Conservation (phyloP, 2,329 filamentous ascomycete species). For the Apiospora aurea region DNA sequence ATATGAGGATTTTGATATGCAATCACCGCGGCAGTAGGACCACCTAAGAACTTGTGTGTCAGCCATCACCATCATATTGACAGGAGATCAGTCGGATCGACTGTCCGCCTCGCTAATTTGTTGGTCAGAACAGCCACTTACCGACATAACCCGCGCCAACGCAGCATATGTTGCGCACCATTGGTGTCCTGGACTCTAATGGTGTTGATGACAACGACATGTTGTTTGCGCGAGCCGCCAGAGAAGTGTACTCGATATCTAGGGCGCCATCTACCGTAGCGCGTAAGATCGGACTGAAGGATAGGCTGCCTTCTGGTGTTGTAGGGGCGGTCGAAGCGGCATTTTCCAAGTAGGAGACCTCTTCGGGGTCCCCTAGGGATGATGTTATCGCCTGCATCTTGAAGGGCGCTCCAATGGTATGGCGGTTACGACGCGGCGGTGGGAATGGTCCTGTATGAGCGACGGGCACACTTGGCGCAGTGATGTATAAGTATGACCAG, state of each 20-base stretch:
- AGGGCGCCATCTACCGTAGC: slow-evolving; percentile 34
- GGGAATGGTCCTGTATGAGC: too few species aligned
- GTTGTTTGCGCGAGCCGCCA: slow-evolving; percentile 28
- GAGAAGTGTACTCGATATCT: slow-evolving; percentile 29
- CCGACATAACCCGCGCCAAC: slow-evolving; percentile 50
- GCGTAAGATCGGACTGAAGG: slow-evolving; percentile 50
- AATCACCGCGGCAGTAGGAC: slow-evolving; percentile 77
- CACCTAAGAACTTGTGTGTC: slow-evolving; percentile 54
- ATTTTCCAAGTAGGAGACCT: slow-evolving; percentile 38
- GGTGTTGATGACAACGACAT: slow-evolving; percentile 30
- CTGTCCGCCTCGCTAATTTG: background rate
- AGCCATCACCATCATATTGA: background rate
- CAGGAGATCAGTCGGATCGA: background rate
- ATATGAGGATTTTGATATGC: slow-evolving; percentile 76
- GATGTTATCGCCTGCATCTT: slow-evolving; percentile 35
- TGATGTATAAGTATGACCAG: background rate
- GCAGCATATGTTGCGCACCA: slow-evolving; percentile 47
- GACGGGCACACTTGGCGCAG: background rate
- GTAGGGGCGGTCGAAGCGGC: slow-evolving; percentile 52
- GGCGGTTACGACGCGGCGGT: background rate
- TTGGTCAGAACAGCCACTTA: slow-evolving; percentile 50
- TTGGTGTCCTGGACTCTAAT: slow-evolving; percentile 27
- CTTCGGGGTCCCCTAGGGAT: slow-evolving; percentile 39
- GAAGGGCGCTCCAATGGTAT: background rate
- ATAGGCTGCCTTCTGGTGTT: slow-evolving; percentile 51